phyloP scores from a whole-genome alignment of 495 filamentous ascomycete genomes.

The Daldinia vernicosa region DNA sequence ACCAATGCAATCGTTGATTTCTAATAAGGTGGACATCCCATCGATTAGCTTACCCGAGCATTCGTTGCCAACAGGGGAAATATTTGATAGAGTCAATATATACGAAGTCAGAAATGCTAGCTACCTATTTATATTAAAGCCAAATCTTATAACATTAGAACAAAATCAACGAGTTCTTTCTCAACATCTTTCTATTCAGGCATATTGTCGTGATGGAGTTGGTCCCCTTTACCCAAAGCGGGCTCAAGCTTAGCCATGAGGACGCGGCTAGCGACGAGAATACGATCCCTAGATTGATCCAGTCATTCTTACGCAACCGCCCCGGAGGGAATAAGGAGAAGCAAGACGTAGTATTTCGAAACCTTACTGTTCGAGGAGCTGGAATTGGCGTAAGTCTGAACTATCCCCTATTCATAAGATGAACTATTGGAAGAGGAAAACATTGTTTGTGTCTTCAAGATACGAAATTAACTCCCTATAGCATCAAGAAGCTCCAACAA shows the following conservation, averaged over 20 bases:
- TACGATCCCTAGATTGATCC: background rate
- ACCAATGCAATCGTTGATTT: background rate
- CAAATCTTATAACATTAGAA: background rate
- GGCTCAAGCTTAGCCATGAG: background rate
- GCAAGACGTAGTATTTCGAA: background rate
- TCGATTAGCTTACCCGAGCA: background rate
- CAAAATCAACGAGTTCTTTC: background rate
- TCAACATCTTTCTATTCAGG: background rate
- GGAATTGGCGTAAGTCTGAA: background rate
- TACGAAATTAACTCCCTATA: background rate
- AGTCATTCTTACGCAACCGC: background rate
- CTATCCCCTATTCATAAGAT: background rate
- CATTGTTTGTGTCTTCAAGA: too few relatives aligned
- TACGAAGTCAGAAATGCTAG: background rate
- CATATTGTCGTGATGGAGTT: background rate
- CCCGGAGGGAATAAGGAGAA: background rate
- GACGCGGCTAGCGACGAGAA: background rate
- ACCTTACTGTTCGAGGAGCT: background rate
- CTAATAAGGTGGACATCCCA: background rate
- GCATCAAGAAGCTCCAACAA: conserved; percentile 10
- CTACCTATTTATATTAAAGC: background rate
- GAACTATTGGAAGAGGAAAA: too few relatives aligned
- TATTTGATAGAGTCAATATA: background rate
- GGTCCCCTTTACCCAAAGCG: background rate
- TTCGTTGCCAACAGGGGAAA: background rate